Evolutionary conservation across 129 eudicot species (phyloP), one percentile per base, ranked within the genome.

Genomic region (Tagetes erecta): DNA sequence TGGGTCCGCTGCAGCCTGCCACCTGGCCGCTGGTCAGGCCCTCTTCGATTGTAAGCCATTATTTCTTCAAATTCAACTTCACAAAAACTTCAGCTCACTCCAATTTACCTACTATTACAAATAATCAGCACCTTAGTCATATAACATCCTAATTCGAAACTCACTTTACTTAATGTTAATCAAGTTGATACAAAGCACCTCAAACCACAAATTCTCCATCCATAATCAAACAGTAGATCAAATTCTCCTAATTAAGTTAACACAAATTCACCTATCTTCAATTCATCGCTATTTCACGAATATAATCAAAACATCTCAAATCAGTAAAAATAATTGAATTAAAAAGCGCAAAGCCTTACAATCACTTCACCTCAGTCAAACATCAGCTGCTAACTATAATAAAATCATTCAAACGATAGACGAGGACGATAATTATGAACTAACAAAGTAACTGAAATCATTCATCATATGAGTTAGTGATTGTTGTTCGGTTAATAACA

Each of bases 1-100:
- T 89, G 96, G 38, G 97, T 89, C 83, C 97, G 84, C 78, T 85
- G 73, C 74, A 89, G 78, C 84, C 83, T 84, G 81, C 90, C 80
- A 14, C 64, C 42, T 14, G 80, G 92, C 78, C 76, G 95, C 76
- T 74, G 80, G 38, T 86, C 90, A 8, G 92, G 68, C 51, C 90
- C 90, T 77, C 84, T 71, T 65, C 95, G 71, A 62, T 80, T 80
- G 78, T 86, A 86, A 40, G 95, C 92, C 97, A 91, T 91, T 76
- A 72, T 74, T 55, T n/a, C 72, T 75, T 71, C 55, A 27, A 40
- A 74, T 50, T 41, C 84, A 73, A 82, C 65, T 81, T 37, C 72
- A 57, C 34, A 70, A 71, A 76, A 47, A 70, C 69, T 50, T 52
- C 20, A 79, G 44, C 66, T 83, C 76, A 37, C 77, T 80, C 76